phyloP scores from a whole-genome alignment of 805 yeast species.

The Wickerhamiella domercqiae region DNA sequence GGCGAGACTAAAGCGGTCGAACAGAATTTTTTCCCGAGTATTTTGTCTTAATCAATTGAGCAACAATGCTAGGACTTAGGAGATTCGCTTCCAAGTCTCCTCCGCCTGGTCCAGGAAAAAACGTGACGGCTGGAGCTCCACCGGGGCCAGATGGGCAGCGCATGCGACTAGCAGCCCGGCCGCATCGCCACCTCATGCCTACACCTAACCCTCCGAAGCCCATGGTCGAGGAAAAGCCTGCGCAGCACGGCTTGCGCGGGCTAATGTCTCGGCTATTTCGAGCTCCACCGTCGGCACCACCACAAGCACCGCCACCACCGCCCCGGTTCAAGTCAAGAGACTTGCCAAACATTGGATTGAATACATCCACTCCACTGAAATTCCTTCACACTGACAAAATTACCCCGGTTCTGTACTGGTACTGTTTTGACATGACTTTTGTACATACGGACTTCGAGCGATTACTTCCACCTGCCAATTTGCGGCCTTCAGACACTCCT shows the following conservation, averaged over 20 bases:
- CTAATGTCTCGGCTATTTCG: constrained; percentile 9
- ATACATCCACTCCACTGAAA: constrained; percentile 4
- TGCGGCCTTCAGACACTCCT: constrained; percentile 5
- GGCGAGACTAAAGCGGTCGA: too few relatives aligned
- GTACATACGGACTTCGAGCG: constrained; percentile 22
- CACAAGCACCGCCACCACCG: constrained; percentile 3
- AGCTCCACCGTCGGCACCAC: background rate
- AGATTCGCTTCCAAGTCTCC: background rate
- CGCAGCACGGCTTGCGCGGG: constrained; percentile 11
- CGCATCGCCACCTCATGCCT: constrained; percentile 6
- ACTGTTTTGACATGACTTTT: constrained; percentile 20
- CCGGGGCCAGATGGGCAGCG: too few relatives aligned
- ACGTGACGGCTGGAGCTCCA: too few relatives aligned
- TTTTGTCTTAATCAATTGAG: too few relatives aligned
- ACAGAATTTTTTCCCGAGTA: too few relatives aligned
- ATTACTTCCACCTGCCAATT: constrained; percentile 18
- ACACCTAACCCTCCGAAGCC: constrained; percentile 10
- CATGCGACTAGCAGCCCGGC: background rate
- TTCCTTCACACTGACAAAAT: constrained; percentile 14
- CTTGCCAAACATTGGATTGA: constrained; percentile 1
- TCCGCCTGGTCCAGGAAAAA: background rate
- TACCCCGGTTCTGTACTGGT: constrained; percentile 23
- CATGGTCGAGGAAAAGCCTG: constrained; percentile 11
- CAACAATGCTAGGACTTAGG: too few relatives aligned
- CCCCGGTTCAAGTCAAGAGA: background rate